Conservation (phyloP, 2,329 filamentous ascomycete genomes). For the Fusarium oxysporum region DNA sequence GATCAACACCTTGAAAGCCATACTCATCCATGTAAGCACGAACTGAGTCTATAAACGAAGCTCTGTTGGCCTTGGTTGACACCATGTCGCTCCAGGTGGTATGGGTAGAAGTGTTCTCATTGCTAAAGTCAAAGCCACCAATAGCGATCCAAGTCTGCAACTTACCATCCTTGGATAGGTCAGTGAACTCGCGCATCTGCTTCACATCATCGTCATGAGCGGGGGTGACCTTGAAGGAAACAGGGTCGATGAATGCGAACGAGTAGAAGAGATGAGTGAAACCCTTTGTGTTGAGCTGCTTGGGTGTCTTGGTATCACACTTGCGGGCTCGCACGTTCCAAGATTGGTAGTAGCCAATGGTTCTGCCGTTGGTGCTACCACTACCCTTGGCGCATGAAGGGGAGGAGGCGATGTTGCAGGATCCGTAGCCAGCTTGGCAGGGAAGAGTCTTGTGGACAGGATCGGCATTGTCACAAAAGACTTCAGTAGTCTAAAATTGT, state of each 20-base stretch:
- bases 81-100: constrained; percentile 49
- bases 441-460: neutral
- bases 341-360: constrained; percentile 23
- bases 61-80: constrained; percentile 39
- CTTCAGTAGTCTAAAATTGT: neutral
- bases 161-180: neutral
- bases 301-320: constrained; percentile 22
- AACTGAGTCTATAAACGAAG: constrained; percentile 53
- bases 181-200: constrained; percentile 20
- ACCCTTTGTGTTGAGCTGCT: constrained; percentile 13
- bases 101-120: constrained; percentile 43
- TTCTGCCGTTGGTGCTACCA: constrained; percentile 9
- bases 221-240: neutral
- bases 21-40: constrained; percentile 35
- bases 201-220: constrained; percentile 10
- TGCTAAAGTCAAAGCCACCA: constrained; percentile 57
- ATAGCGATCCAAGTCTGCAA: constrained; percentile 55
- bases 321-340: constrained; percentile 23
- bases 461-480: constrained; percentile 9
- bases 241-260: constrained; percentile 33
- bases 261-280: constrained; percentile 29
- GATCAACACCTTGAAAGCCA: constrained; percentile 53
- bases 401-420: neutral
- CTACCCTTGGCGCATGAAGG: constrained; percentile 11
- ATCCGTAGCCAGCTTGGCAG: constrained; percentile 12